phyloP scores from a whole-genome alignment of 495 filamentous ascomycete genomes.

The Xylaria venustula region DNA sequence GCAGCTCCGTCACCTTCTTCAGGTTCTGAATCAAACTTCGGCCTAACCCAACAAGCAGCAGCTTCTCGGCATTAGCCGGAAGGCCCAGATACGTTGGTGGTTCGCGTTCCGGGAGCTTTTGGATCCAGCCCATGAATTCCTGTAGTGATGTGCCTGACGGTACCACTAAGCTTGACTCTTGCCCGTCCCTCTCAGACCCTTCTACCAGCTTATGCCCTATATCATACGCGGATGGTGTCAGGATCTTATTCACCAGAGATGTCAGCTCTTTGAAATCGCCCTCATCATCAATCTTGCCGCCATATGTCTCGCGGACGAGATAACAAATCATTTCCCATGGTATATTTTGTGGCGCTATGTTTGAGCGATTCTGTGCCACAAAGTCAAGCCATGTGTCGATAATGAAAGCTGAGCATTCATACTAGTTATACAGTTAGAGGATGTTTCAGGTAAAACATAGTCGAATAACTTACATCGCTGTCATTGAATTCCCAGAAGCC shows the following conservation, averaged over 20 bases:
- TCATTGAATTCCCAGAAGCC: conserved; percentile 99
- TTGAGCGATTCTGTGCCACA: conserved; percentile 78
- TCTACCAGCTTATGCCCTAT: conserved; percentile 85
- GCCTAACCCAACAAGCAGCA: conserved; percentile 87
- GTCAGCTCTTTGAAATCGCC: conserved; percentile 76
- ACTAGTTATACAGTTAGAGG: conserved; percentile 54
- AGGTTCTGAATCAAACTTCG: conserved; percentile 81
- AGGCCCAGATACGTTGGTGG: conserved; percentile 96
- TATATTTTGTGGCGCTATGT: conserved; percentile 88
- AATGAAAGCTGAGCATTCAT: conserved; percentile 93
- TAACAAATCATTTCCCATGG: conserved; percentile 97
- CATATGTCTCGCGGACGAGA: conserved; percentile 90
- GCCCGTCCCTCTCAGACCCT: conserved; percentile 40
- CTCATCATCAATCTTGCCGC: conserved; percentile 93
- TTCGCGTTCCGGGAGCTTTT: conserved; percentile 87
- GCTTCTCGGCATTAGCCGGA: conserved; percentile 94
- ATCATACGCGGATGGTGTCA: conserved; percentile 88
- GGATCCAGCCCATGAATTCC: conserved; percentile 91
- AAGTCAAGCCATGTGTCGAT: conserved; percentile 93
- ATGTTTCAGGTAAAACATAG: background rate
- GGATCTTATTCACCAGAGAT: conserved; percentile 67
- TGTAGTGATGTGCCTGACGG: conserved; percentile 76
- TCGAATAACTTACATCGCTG: conserved; percentile 76
- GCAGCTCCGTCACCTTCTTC: conserved; percentile 73
- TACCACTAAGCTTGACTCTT: conserved; percentile 65